Conservation (phyloP, 83 land plant species). For the Isoetes engelmannii region DNA sequence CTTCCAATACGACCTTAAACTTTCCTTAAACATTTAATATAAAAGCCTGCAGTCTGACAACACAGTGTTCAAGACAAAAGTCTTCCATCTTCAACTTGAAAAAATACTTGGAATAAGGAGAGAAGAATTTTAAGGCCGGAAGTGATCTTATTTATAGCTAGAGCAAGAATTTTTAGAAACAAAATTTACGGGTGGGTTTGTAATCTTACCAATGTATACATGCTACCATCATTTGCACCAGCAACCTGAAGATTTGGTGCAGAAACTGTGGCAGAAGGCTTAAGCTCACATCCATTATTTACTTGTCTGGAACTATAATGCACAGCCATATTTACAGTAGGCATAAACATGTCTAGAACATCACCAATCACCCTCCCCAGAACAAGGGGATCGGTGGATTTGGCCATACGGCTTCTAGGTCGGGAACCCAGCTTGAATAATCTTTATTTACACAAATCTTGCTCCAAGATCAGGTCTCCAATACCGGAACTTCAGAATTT, state of each 20-base stretch:
- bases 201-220: conserved; percentile 41
- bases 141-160: background rate
- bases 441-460: no score
- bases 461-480: no score
- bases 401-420: conserved; percentile 29
- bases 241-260: conserved; percentile 45
- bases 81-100: background rate
- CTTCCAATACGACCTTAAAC: no score
- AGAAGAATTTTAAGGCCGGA: background rate
- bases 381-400: conserved; percentile 54
- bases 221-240: conserved; percentile 23
- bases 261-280: conserved; percentile 45
- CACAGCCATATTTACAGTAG: conserved; percentile 42
- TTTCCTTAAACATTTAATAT: no score
- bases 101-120: background rate
- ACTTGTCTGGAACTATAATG: conserved; percentile 53
- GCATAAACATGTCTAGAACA: conserved; percentile 65
- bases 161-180: no score
- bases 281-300: conserved; percentile 63
- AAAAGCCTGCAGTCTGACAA: no score
- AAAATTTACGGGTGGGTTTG: no score
- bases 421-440: background rate
- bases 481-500: no score
- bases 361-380: conserved; percentile 82
- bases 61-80: background rate